A percentile compares a stretch with the other conserved stretches of the same genome.
Conservation (phyloP, 495 filamentous ascomycete species). For the Cryomyces minteri region DNA sequence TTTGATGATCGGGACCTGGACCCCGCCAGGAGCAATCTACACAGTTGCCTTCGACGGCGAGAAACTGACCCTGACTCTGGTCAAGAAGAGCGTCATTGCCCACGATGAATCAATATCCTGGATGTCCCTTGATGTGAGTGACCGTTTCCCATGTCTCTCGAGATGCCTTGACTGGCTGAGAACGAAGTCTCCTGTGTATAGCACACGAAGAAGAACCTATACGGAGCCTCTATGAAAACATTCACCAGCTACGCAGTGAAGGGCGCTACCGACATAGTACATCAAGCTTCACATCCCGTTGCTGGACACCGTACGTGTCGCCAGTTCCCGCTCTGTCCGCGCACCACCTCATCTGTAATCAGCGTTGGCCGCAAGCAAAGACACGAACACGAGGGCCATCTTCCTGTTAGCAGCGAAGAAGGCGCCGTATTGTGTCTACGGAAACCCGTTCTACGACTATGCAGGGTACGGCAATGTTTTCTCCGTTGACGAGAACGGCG, state of each 20-base stretch:
- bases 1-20: slow-evolving; percentile 75
- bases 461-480: slow-evolving; percentile 68
- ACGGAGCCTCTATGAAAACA: slow-evolving; percentile 77
- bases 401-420: slow-evolving; percentile 63
- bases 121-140: slow-evolving; percentile 67
- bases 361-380: slow-evolving; percentile 47
- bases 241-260: slow-evolving; percentile 66
- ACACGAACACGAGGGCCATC: slow-evolving; percentile 70
- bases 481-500: slow-evolving; percentile 41
- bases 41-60: slow-evolving; percentile 72
- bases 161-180: neutral
- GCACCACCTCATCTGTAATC: slow-evolving; percentile 4
- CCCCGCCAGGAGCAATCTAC: slow-evolving; percentile 68
- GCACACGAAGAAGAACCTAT: slow-evolving; percentile 66
- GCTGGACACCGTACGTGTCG: slow-evolving; percentile 35
- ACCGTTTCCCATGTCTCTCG: neutral
- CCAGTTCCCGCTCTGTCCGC: neutral
- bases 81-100: slow-evolving; percentile 65
- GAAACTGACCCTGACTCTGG: slow-evolving; percentile 42
- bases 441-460: slow-evolving; percentile 73
- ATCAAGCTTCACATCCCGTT: slow-evolving; percentile 55
- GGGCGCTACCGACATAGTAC: slow-evolving; percentile 59
- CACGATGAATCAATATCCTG: slow-evolving; percentile 73
- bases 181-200: slow-evolving; percentile 17
- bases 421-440: slow-evolving; percentile 63